A percentile compares a stretch with the other conserved stretches of the same genome.
Conservation (phyloP, 306 rosid genomes). For the Trifolium repens region DNA sequence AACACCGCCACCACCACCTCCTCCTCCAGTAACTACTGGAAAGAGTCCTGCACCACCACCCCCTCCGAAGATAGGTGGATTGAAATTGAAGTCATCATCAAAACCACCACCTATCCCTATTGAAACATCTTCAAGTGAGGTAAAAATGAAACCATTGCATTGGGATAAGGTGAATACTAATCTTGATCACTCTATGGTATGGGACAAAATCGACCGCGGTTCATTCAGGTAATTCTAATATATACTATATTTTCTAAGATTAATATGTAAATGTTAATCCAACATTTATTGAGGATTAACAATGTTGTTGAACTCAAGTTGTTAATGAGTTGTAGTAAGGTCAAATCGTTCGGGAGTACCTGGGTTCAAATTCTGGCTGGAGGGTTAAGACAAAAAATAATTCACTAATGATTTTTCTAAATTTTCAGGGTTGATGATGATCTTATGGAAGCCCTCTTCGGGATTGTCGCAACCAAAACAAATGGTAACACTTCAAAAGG, state of each 20-base stretch:
- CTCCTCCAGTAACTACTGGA: conserved; percentile 34
- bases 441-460: conserved; percentile 94
- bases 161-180: conserved; percentile 89
- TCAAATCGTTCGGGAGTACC: background rate
- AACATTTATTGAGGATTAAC: background rate
- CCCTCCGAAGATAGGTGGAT: conserved; percentile 47
- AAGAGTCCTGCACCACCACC: conserved; percentile 48
- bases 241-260: background rate
- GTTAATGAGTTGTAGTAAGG: too few relatives aligned
- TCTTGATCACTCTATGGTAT: conserved; percentile 87
- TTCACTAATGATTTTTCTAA: conserved; percentile 8
- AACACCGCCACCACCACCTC: conserved; percentile 38
- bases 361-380: background rate
- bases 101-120: conserved; percentile 58
- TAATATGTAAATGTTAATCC: conserved; percentile 1
- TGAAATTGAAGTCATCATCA: conserved; percentile 53
- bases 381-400: background rate
- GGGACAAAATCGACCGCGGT: conserved; percentile 82
- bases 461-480: conserved; percentile 59
- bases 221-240: conserved; percentile 71
- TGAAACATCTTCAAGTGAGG: conserved; percentile 49
- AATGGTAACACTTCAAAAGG: conserved; percentile 49
- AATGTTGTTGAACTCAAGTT: too few relatives aligned
- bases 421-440: conserved; percentile 80
- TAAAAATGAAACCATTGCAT: conserved; percentile 82